Evolutionary conservation across 2,329 filamentous ascomycete genomes (phyloP).

Genomic region (Ophiostoma ips): DNA sequence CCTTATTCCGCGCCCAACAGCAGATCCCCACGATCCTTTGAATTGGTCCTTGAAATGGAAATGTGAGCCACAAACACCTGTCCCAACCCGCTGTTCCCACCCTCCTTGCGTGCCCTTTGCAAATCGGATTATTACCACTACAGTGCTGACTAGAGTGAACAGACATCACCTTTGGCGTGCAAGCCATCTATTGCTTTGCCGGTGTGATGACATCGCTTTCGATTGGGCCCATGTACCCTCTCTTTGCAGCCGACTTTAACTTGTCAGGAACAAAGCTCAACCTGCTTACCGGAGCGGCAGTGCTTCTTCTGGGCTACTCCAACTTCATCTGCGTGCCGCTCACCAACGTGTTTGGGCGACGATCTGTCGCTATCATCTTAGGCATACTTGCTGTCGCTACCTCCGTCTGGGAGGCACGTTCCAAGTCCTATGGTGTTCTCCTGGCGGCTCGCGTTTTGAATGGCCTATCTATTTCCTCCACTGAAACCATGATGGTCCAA

Average conservation of each 20-base stretch:
- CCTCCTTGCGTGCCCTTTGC: too few relatives aligned
- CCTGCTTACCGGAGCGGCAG: conserved; percentile 27
- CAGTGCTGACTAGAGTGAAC: too few relatives aligned
- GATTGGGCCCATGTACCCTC: conserved; percentile 34
- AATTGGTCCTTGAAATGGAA: conserved; percentile 30
- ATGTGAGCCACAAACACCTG: conserved; percentile 21
- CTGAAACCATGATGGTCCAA: conserved; percentile 43
- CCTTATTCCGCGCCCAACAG: conserved; percentile 28
- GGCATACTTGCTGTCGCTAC: conserved; percentile 25
- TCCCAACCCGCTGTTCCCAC: too few relatives aligned
- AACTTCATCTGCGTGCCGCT: conserved; percentile 34
- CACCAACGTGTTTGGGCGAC: conserved; percentile 28
- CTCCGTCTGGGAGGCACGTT: conserved; percentile 36
- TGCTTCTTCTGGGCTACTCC: conserved; percentile 29
- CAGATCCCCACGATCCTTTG: conserved; percentile 30
- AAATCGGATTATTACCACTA: too few relatives aligned
- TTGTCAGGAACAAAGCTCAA: conserved; percentile 15
- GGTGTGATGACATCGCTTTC: conserved; percentile 31
- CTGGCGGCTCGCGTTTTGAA: conserved; percentile 47
- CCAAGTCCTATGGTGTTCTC: conserved; percentile 41
- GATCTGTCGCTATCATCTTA: conserved; percentile 28
- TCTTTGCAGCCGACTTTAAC: conserved; percentile 16
- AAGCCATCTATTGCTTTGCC: conserved; percentile 39
- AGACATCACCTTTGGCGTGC: conserved; percentile 24
- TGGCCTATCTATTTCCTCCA: conserved; percentile 44